These are phyloP conservation scores for Glonium stellatum DNA, from an alignment of 495 filamentous ascomycete genomes.

Conservation along the genomic window DNA sequence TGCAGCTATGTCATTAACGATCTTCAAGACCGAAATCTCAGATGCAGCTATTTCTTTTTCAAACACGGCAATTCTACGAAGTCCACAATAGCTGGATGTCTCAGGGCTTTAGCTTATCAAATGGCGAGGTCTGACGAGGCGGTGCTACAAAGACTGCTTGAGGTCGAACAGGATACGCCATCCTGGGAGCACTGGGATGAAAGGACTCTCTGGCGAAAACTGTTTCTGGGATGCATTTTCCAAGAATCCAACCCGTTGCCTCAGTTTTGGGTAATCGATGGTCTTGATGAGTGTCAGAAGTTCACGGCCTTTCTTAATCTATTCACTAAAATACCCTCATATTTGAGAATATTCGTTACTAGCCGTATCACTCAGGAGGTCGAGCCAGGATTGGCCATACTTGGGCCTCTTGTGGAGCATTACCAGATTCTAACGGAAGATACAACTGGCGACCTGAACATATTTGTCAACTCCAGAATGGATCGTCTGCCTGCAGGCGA, in stretches of 20 bases:
- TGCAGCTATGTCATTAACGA: conserved; percentile 27
- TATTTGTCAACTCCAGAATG: conserved; percentile 18
- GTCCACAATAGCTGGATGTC: conserved; percentile 27
- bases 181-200: conserved; percentile 29
- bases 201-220: conserved; percentile 36
- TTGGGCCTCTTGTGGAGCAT: not conserved
- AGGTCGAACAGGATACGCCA: conserved; percentile 24
- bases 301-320: not conserved
- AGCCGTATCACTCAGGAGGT: conserved; percentile 9
- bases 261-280: conserved; percentile 44
- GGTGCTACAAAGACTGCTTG: conserved; percentile 26
- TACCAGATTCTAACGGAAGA: conserved; percentile 15
- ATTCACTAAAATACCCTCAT: not conserved
- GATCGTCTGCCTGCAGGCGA: conserved; percentile 17
- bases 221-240: conserved; percentile 36
- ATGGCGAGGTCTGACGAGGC: conserved; percentile 30
- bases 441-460: conserved; percentile 27
- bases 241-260: conserved; percentile 11
- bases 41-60: conserved; percentile 38
- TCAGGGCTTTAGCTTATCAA: conserved; percentile 39
- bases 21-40: conserved; percentile 9
- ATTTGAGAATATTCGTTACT: conserved; percentile 6
- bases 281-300: conserved; percentile 37
- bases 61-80: conserved; percentile 32
- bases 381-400: not conserved